Evolutionary conservation across 257 asterid genomes (phyloP).

Genomic region (Ajuga chamaepitys): DNA sequence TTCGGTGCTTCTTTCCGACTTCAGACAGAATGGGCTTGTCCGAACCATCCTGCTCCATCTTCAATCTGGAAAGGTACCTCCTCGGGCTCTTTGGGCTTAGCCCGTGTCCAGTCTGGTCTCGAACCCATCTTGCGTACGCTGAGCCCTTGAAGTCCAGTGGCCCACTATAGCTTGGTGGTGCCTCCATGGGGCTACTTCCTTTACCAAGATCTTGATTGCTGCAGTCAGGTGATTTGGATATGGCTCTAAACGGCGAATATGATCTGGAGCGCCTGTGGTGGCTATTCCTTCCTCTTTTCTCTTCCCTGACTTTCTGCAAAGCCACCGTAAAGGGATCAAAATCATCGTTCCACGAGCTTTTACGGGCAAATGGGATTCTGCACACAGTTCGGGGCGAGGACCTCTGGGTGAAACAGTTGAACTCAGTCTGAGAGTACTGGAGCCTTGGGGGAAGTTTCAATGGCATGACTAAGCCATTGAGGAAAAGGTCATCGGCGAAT

Average conservation of each 20-base stretch:
- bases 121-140: slow-evolving; percentile 59
- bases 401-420: slow-evolving; percentile 13
- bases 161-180: slow-evolving; percentile 16
- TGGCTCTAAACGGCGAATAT: slow-evolving; percentile 38
- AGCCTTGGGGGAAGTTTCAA: slow-evolving; percentile 74
- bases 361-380: slow-evolving; percentile 42
- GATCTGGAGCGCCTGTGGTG: slow-evolving; percentile 51
- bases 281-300: slow-evolving; percentile 40
- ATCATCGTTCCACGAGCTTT: slow-evolving; percentile 37
- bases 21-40: slow-evolving; percentile 2
- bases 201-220: neutral
- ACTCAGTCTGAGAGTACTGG: slow-evolving; percentile 16
- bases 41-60: slow-evolving; percentile 10
- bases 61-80: slow-evolving; percentile 17
- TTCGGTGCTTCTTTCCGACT: slow-evolving; percentile 6
- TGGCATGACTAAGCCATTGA: slow-evolving; percentile 61
- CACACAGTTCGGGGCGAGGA: slow-evolving; percentile 35
- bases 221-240: neutral
- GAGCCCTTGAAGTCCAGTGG: slow-evolving; percentile 61
- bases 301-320: slow-evolving; percentile 54
- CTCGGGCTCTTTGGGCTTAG: slow-evolving; percentile 23
- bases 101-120: slow-evolving; percentile 35
- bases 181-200: slow-evolving; percentile 6
- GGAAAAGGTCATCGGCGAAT: slow-evolving; percentile 63
- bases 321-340: slow-evolving; percentile 64